A percentile compares a stretch with the other conserved stretches of the same genome.
phyloP scores from a whole-genome alignment of 495 filamentous ascomycete genomes.

The Podospora australis region DNA sequence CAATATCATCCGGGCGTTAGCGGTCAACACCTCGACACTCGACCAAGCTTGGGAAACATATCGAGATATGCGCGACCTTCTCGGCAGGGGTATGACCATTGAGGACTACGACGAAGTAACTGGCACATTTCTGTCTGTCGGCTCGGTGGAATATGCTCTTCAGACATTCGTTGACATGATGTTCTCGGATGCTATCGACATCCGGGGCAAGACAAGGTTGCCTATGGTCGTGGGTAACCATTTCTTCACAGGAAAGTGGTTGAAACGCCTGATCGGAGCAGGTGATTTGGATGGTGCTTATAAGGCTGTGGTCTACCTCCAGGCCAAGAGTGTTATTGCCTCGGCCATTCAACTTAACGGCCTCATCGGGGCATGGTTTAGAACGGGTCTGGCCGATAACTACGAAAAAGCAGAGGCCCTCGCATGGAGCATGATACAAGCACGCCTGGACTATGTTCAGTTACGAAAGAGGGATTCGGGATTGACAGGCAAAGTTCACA shows the following conservation, averaged over 20 bases:
- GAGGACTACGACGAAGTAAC: slow-evolving; percentile 68
- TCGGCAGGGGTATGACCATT: slow-evolving; percentile 60
- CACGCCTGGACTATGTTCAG: slow-evolving; percentile 54
- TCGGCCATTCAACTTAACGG: slow-evolving; percentile 69
- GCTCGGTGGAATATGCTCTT: slow-evolving; percentile 56
- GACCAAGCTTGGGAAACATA: slow-evolving; percentile 64
- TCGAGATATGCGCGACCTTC: slow-evolving; percentile 49
- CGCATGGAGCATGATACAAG: slow-evolving; percentile 70
- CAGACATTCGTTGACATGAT: slow-evolving; percentile 81
- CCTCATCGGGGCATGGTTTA: slow-evolving; percentile 66
- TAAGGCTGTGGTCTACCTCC: slow-evolving; percentile 61
- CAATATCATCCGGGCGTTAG: slow-evolving; percentile 54
- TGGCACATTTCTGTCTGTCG: slow-evolving; percentile 53
- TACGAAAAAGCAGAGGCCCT: slow-evolving; percentile 59
- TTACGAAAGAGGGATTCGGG: slow-evolving; percentile 17
- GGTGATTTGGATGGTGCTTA: slow-evolving; percentile 63
- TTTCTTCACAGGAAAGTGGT: slow-evolving; percentile 76
- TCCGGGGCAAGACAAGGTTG: slow-evolving; percentile 38
- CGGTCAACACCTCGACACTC: slow-evolving; percentile 22
- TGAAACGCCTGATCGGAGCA: slow-evolving; percentile 70
- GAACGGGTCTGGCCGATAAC: slow-evolving; percentile 47
- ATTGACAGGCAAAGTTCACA: slow-evolving; percentile 2
- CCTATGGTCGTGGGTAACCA: slow-evolving; percentile 63
- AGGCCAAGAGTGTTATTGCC: slow-evolving; percentile 55
- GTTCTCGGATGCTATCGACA: slow-evolving; percentile 50